Base-by-base conservation (phyloP, 2,329 filamentous ascomycete species). In the Diaporthe sp. region DNA sequence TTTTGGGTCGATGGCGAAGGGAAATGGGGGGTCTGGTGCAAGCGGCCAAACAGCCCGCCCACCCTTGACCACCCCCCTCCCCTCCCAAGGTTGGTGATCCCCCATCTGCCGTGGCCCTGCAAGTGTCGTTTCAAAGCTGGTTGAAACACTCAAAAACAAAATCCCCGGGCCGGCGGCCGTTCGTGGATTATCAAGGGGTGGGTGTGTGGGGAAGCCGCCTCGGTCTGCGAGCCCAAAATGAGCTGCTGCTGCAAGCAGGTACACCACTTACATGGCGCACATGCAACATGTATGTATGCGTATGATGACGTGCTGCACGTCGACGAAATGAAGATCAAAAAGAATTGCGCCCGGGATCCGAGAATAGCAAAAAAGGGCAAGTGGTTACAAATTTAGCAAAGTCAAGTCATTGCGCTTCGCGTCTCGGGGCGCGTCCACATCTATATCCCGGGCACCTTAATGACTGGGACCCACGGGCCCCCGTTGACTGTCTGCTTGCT, bases 41-140 rank as follows among this genome's bases (percentile, higher is more conserved):
- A 68, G 22, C 46, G n/a, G 15, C 46, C 46, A 68, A 9, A 44
- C 17, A 61, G 13, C 7, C n/a, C 19, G 8, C 10, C 44, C 44
- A 17, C 13, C 37, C 37, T 39, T 13, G 13, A 39, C 22, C 31
- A 19, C 4, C 39, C 37, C 25, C 42, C 10, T 13, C 39, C 39
- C 39, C 13, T 17, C 17, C 15, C 15, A 3, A 2, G 31, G 17
- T 28, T 19, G 34, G 31, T 53, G 46, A 39, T 68, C 46, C 44
- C 31, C 65, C 65, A 68, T 68, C 65, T 68, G 62, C 62, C 62
- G 62, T 44, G 44, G 44, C 62, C 62, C 62, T 68, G 46, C 65
- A 68, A 68, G 65, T 68, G 46, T 42, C 65, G 65, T 68, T 68
- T 68, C 46, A 68, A 68, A 37, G 34, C 31, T 39, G 42, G 46